Conservation (phyloP, 176 grass and related monocot species). For the Eremochloa ophiuroides region DNA sequence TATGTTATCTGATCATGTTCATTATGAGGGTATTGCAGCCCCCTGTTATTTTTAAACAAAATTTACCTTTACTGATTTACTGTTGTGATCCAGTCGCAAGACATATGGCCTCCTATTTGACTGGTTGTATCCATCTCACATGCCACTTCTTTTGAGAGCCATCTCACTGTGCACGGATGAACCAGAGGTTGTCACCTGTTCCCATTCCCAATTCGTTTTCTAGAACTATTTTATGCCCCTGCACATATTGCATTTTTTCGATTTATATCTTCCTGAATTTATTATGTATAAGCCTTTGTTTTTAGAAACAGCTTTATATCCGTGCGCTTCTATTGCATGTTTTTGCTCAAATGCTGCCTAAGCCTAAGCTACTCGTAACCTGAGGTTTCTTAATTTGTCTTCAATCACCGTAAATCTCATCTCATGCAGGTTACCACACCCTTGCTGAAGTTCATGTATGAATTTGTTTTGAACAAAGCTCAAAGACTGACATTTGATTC, state of each 20-base stretch:
- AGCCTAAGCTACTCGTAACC: conserved; percentile 14
- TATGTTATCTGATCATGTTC: conserved; percentile 30
- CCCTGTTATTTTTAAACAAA: conserved; percentile 18
- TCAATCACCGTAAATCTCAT: conserved; percentile 11
- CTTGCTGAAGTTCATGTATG: conserved; percentile 88
- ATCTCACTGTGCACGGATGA: conserved; percentile 80
- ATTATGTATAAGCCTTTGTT: conserved; percentile 1
- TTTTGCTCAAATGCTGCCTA: background rate
- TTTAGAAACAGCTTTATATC: background rate
- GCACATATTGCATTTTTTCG: background rate
- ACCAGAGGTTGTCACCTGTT: conserved; percentile 63
- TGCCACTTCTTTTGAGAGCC: conserved; percentile 86
- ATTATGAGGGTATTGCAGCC: background rate
- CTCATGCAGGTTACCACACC: conserved; percentile 88
- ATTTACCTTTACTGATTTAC: conserved; percentile 15
- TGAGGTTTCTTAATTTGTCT: background rate
- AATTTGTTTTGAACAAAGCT: conserved; percentile 97
- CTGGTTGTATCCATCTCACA: conserved; percentile 88
- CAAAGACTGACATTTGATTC: conserved; percentile 97
- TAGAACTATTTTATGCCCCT: conserved; percentile 1
- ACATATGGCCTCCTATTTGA: conserved; percentile 96
- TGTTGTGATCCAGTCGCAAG: conserved; percentile 56
- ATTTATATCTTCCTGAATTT: background rate
- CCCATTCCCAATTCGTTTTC: conserved; percentile 20
- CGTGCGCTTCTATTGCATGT: background rate